Percentiles rank a stretch among this genome's conserved stretches.
phyloP scores from a whole-genome alignment of 140 eudicot species.

The Ambrosia hybrid region DNA sequence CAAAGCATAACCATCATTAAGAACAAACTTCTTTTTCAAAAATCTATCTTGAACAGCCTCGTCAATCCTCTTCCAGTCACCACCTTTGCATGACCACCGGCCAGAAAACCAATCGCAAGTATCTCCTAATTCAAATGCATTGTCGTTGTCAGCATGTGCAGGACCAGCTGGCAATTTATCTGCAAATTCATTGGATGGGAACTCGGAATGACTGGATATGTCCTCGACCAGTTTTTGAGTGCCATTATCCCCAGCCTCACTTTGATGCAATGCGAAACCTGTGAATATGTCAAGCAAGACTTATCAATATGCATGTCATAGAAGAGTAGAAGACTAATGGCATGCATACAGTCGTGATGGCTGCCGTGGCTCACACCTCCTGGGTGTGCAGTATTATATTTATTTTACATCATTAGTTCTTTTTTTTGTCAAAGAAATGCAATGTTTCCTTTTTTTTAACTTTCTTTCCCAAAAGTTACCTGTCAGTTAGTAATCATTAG shows the following conservation, averaged over 20 bases:
- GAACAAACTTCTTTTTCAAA: slow-evolving; percentile 60
- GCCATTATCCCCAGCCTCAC: slow-evolving; percentile 36
- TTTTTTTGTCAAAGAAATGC: background rate
- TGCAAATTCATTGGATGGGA: slow-evolving; percentile 32
- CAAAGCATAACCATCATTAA: slow-evolving; percentile 83
- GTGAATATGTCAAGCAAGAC: slow-evolving; percentile 24
- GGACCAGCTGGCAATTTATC: slow-evolving; percentile 45
- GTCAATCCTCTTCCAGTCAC: slow-evolving; percentile 90
- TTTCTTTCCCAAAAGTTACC: background rate
- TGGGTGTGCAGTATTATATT: background rate
- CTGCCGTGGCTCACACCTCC: too few species aligned
- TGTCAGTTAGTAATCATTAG: slow-evolving; percentile 1
- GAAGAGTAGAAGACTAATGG: background rate
- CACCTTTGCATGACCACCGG: slow-evolving; percentile 85
- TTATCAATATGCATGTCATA: slow-evolving; percentile 8
- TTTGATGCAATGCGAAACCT: slow-evolving; percentile 46
- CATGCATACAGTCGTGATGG: background rate
- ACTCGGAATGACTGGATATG: slow-evolving; percentile 31
- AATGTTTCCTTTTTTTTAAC: background rate
- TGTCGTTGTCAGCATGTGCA: slow-evolving; percentile 49
- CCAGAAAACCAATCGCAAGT: slow-evolving; percentile 56
- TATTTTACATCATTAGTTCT: background rate
- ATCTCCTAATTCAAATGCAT: slow-evolving; percentile 36
- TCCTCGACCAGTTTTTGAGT: slow-evolving; percentile 31
- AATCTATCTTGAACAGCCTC: slow-evolving; percentile 59